phyloP scores from a whole-genome alignment of 1,284 basidiomycete genomes.

The Coriolopsis trogii region DNA sequence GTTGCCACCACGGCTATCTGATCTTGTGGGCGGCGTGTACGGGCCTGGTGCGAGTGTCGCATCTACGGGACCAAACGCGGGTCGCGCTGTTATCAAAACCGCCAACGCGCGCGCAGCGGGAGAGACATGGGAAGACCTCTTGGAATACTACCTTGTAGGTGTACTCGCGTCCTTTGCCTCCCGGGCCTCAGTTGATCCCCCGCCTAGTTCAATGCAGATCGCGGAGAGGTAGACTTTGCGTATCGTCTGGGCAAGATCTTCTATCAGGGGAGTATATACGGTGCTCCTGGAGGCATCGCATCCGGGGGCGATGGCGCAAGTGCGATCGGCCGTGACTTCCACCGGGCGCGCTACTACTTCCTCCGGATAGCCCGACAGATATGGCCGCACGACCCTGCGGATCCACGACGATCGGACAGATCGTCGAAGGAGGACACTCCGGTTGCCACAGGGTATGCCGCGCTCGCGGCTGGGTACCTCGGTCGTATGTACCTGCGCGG shows the following conservation, averaged over 20 bases:
- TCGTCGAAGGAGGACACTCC: slow-evolving; percentile 55
- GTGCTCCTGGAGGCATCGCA: slow-evolving; percentile 69
- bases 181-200: neutral
- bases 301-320: slow-evolving; percentile 91
- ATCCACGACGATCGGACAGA: slow-evolving; percentile 47
- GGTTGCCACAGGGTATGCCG: slow-evolving; percentile 65
- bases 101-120: slow-evolving; percentile 81
- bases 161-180: neutral
- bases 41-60: slow-evolving; percentile 93
- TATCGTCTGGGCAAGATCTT: slow-evolving; percentile 91
- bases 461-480: slow-evolving; percentile 82
- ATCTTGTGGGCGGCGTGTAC: slow-evolving; percentile 89
- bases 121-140: slow-evolving; percentile 89
- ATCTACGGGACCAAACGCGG: slow-evolving; percentile 76
- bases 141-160: slow-evolving; percentile 86
- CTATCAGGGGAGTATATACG: slow-evolving; percentile 90
- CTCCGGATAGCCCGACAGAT: slow-evolving; percentile 76
- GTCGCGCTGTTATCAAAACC: slow-evolving; percentile 81
- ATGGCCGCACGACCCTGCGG: slow-evolving; percentile 78
- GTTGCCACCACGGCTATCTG: slow-evolving; percentile 83
- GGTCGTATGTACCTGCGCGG: slow-evolving; percentile 95
- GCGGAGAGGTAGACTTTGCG: slow-evolving; percentile 84
- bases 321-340: slow-evolving; percentile 75
- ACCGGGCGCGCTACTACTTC: slow-evolving; percentile 82
- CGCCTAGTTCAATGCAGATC: slow-evolving; percentile 89